Evolutionary conservation across 2,329 filamentous ascomycete genomes (phyloP), one percentile per base, ranked within the genome.

Genomic region (Colletotrichum sp.): DNA sequence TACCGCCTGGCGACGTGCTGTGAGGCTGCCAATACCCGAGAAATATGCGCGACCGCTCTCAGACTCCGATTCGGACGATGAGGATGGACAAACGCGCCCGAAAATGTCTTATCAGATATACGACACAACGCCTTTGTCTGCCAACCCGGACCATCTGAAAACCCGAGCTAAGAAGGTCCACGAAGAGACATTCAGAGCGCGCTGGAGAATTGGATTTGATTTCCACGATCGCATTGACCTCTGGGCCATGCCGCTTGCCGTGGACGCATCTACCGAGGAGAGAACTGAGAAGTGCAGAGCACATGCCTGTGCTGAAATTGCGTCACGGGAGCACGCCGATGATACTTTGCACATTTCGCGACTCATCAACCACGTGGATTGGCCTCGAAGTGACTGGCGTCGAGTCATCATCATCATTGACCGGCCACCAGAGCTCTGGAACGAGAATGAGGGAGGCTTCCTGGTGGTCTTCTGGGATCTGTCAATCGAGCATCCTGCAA

Each of bases 41-140:
- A 27, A 57, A 27, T 57, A 22, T n/a, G 39, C 39, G 19, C 39
- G 39, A 57, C 5, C 52, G 52, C 22, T 2, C 25, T 28, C 25
- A 28, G 34, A 65, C 16, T 19, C 59, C 3, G 19, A 44, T 44
- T 44, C 39, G 66, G 71, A 32, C 57, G 3, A 11, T 32, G 19
- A 28, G 11, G n/a, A 27, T 27, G 11, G 11, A 19, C 15, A 32
- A 15, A 63, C 27, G 34, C 72, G 67, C 13, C 66, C 67, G 16
- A 6, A 57, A n/a, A 59, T 68, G 67, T 71, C 72, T 8, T 25
- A 71, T 7, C 72, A 71, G 67, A 39, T 74, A 16, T 74, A 74
- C 66, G 72, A 74, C 59, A 74, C 72, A 11, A 71, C 55, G 27
- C 57, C 60, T 11, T 16, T 34, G 9, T 34, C 72, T 25, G 59